Base-by-base conservation (phyloP, 495 filamentous ascomycete genomes). In the Penicillium maclennaniae region DNA sequence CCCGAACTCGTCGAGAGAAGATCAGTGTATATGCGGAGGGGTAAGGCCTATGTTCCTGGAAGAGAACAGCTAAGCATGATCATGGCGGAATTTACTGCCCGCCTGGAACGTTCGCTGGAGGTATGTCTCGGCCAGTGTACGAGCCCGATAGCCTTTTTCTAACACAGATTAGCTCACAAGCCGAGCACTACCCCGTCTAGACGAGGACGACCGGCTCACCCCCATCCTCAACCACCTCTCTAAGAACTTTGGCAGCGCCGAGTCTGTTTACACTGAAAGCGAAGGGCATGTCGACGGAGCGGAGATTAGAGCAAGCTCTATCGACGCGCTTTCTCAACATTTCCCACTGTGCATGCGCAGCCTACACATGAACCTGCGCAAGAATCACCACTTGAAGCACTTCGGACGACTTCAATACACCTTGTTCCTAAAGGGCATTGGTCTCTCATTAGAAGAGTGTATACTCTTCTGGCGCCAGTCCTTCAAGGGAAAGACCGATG, bases 391-490 rank as follows among this genome's bases (percentile, higher is more conserved):
- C 52, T 75, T 99, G 47, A 96, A 96, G 63, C 92, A 99, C 69
- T 96, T 78, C 59, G 95, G 91, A 15, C 89, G 95, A 54, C 79
- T 97, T 19, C 95, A 99, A 72, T 99, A 97, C 75, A 88, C 87
- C 0, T 82, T 99, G 17, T 99, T 99, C 80, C 80, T 99, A 51
- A 99, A 99, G 75, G 95, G 95, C 28, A 89, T 99, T 55, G 95
- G 95, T 0, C 78, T 99, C 9, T 88, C 81, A 45, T 77, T 97
- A 8, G 90, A 97, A 59, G 92, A 99, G 62, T 91, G 84, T 63
- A 82, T 99, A n/a, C 59, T 88, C 9, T 99, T 97, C 76, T 99
- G 95, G 95, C 87, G 95, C 7, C 79, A 82, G 49, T 71, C 78
- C 12, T 97, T 97, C 81, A 83, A 80, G 51, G 83, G 86, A 49